phyloP scores from a whole-genome alignment of 2,329 filamentous ascomycete genomes.

The Penicillium sp. region DNA sequence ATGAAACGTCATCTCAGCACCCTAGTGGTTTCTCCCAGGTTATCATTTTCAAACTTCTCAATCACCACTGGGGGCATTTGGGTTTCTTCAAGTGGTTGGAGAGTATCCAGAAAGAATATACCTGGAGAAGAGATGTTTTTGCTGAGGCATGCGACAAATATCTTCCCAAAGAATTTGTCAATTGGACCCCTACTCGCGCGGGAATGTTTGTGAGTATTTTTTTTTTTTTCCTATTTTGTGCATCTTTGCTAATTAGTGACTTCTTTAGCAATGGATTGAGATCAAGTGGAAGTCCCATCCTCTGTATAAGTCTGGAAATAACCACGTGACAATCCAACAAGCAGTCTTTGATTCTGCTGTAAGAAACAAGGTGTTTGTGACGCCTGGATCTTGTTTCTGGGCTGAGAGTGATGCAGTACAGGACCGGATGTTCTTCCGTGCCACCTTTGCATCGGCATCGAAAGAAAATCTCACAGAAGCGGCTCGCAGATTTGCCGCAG shows the following conservation, averaged over 20 bases:
- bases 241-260: not conserved
- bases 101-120: constrained; percentile 1
- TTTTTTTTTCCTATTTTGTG: not conserved
- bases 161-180: not conserved
- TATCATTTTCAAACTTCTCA: constrained; percentile 75
- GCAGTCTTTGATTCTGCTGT: not conserved
- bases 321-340: not conserved
- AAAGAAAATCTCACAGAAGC: not conserved
- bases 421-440: not conserved
- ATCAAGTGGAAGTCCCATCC: not conserved
- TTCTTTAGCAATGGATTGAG: constrained; percentile 1
- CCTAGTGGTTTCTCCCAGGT: constrained; percentile 77
- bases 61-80: constrained; percentile 35
- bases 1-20: constrained; percentile 75
- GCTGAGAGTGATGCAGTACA: not conserved
- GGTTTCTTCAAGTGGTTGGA: constrained; percentile 9
- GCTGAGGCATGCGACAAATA: not conserved
- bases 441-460: not conserved
- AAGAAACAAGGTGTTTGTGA: not conserved
- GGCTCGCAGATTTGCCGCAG: not conserved
- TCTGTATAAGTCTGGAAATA: not conserved
- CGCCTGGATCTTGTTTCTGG: not conserved
- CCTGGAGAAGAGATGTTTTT: not conserved
- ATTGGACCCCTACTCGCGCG: not conserved
- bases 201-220: constrained; percentile 6